Percentiles rank a stretch among this genome's conserved stretches.
phyloP scores from a whole-genome alignment of 1,139 yeast species.

The Nadsonia starkeyi-henricii region DNA sequence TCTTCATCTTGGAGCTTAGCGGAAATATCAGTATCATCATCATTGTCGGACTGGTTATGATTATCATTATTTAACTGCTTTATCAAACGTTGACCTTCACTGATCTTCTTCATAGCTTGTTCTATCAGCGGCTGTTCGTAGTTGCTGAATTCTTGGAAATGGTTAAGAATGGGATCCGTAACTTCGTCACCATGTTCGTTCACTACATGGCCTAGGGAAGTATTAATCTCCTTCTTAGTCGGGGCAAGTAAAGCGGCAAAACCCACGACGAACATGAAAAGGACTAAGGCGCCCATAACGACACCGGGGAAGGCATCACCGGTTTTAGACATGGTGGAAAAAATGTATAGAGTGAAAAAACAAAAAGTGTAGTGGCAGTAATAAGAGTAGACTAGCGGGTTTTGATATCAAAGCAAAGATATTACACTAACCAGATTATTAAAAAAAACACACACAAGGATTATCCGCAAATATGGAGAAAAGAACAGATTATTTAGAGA shows the following conservation, averaged over 20 bases:
- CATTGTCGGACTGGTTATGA: background rate
- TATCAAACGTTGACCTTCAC: background rate
- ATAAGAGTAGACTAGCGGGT: no score
- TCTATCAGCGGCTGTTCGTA: background rate
- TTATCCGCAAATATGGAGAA: no score
- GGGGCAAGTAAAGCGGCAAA: background rate
- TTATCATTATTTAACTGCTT: background rate
- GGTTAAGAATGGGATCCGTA: background rate
- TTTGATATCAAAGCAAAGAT: no score
- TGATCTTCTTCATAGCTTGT: background rate
- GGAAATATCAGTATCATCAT: background rate
- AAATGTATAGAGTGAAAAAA: no score
- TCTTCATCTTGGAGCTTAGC: background rate
- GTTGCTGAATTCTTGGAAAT: background rate
- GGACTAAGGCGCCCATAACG: background rate
- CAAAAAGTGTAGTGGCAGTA: no score
- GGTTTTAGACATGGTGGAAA: background rate
- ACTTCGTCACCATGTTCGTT: background rate
- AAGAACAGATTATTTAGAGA: no score
- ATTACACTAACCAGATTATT: no score
- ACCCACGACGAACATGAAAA: background rate
- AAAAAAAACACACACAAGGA: no score
- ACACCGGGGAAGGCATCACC: background rate
- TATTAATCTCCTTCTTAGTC: background rate
- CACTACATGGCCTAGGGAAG: background rate